Conservation (phyloP, 768 basidiomycete genomes). For the Xerocomellus amylosporus region DNA sequence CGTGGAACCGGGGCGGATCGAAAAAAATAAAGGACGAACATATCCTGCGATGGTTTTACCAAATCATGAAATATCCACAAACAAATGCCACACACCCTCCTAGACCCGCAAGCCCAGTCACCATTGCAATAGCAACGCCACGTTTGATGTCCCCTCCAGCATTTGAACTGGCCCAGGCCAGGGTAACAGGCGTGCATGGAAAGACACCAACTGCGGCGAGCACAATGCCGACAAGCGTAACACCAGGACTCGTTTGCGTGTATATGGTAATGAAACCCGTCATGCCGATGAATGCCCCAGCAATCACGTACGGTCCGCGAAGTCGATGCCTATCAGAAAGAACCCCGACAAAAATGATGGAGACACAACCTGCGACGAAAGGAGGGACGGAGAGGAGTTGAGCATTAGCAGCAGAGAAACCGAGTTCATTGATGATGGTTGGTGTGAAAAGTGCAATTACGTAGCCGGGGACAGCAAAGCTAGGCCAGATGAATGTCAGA, state of each 20-base stretch:
- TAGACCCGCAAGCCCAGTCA: constrained; percentile 51
- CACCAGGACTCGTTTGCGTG: constrained; percentile 15
- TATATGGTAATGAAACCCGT: constrained; percentile 49
- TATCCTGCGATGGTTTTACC: constrained; percentile 24
- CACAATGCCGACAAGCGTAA: constrained; percentile 41
- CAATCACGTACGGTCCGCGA: constrained; percentile 48
- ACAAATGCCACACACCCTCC: constrained; percentile 41
- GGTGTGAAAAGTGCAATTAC: constrained; percentile 45
- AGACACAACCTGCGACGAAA: constrained; percentile 41
- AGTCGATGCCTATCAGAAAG: constrained; percentile 39
- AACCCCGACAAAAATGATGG: constrained; percentile 37
- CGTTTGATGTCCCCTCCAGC: constrained; percentile 53
- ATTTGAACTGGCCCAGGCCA: constrained; percentile 53
- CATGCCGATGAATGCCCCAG: constrained; percentile 36
- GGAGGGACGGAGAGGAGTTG: constrained; percentile 47
- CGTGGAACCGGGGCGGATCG: constrained; percentile 34
- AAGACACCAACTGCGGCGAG: constrained; percentile 49
- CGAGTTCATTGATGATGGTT: constrained; percentile 44
- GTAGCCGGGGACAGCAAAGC: constrained; percentile 43
- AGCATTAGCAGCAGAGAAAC: constrained; percentile 46
- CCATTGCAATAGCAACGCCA: constrained; percentile 47
- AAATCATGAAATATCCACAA: not conserved
- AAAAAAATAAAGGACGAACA: constrained; percentile 40
- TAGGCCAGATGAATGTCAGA: constrained; percentile 13
- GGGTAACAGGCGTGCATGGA: constrained; percentile 39